These are phyloP conservation scores for Pistacia integerrima DNA, from an alignment of 345 rosid genomes.

Conservation along the genomic window DNA sequence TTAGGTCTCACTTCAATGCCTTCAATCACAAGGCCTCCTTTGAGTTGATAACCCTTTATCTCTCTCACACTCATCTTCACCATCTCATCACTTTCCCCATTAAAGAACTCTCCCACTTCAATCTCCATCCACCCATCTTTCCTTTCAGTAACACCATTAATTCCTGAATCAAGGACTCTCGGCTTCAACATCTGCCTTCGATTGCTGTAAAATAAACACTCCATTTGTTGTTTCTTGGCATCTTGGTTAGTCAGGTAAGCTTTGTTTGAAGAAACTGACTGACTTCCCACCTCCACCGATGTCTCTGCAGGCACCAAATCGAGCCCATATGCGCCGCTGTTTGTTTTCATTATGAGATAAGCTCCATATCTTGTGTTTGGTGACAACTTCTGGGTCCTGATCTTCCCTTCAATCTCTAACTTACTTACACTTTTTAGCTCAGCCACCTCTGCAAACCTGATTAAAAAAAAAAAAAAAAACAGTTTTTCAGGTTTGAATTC, in stretches of 20 bases:
- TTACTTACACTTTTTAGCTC: constrained; percentile 34
- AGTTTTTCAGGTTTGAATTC: no score
- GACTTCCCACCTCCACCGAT: constrained; percentile 24
- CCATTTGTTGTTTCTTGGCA: background rate
- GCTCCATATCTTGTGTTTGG: constrained; percentile 40
- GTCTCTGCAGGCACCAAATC: constrained; percentile 32
- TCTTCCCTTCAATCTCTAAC: constrained; percentile 40
- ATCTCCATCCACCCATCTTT: constrained; percentile 80
- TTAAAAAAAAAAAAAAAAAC: background rate
- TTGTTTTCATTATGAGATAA: constrained; percentile 31
- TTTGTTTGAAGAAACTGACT: background rate
- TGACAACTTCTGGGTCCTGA: constrained; percentile 33
- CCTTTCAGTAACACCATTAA: constrained; percentile 28
- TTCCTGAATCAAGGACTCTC: constrained; percentile 8
- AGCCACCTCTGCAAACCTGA: constrained; percentile 43
- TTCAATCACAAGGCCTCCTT: constrained; percentile 52
- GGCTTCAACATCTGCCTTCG: background rate
- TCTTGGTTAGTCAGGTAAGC: constrained; percentile 15
- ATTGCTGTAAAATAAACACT: background rate
- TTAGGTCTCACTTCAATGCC: constrained; percentile 8
- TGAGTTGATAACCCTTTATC: constrained; percentile 65
- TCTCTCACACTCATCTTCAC: constrained; percentile 66
- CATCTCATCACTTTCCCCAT: constrained; percentile 30
- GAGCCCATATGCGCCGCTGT: constrained; percentile 32
- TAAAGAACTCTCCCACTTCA: constrained; percentile 67